These are phyloP conservation scores for Hibiscus tridactylites DNA, from an alignment of 345 rosid species.

Conservation along the genomic window DNA sequence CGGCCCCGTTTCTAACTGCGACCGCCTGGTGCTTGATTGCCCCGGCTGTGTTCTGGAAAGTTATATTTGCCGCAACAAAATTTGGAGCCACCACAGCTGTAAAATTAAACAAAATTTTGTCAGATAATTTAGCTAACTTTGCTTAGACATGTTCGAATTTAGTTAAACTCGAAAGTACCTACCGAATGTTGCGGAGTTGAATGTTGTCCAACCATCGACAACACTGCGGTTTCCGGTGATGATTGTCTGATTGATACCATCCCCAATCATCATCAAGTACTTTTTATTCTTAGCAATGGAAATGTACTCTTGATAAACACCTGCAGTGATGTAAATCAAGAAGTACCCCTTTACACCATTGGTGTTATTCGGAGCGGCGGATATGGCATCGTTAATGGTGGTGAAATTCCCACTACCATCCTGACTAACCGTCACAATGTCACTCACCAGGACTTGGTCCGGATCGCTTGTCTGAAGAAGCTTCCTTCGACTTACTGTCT, in stretches of 20 bases:
- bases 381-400: conserved; percentile 58
- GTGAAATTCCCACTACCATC: conserved; percentile 68
- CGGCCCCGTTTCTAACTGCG: background rate
- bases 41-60: background rate
- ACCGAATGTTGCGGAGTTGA: conserved; percentile 82
- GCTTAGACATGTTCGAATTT: background rate
- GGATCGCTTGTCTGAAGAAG: conserved; percentile 33
- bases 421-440: conserved; percentile 53
- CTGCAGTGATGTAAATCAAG: conserved; percentile 58
- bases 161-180: background rate
- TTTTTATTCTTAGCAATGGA: conserved; percentile 56
- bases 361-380: conserved; percentile 65
- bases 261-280: conserved; percentile 79
- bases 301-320: conserved; percentile 70
- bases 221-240: conserved; percentile 77
- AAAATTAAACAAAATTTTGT: background rate
- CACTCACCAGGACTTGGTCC: conserved; percentile 13
- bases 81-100: background rate
- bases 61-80: background rate
- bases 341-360: conserved; percentile 52
- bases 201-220: conserved; percentile 87
- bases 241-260: conserved; percentile 68
- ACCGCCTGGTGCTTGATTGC: background rate
- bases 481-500: conserved; percentile 47
- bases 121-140: background rate